Conservation (phyloP, 2,329 filamentous ascomycete genomes). For the Stagonosporopsis rhizophila region DNA sequence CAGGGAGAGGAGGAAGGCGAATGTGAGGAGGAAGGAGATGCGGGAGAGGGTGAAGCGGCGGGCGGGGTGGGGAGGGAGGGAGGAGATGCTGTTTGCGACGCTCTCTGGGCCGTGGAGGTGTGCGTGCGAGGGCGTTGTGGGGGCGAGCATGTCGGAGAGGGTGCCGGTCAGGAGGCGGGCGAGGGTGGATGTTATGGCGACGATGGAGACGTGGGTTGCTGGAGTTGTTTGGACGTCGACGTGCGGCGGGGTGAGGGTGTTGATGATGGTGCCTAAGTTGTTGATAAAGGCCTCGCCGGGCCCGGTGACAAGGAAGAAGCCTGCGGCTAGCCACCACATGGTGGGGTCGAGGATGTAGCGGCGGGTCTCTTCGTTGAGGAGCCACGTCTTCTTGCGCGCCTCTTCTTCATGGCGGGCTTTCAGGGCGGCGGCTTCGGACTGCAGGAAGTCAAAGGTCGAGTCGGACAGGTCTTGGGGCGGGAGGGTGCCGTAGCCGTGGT, state of each 20-base stretch:
- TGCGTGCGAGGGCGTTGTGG: constrained; percentile 59
- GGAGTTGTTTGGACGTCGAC: constrained; percentile 67
- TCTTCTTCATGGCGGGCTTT: constrained; percentile 60
- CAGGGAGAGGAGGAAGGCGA: constrained; percentile 72
- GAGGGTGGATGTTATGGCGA: constrained; percentile 89
- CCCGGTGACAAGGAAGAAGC: constrained; percentile 91
- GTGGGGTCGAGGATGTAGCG: constrained; percentile 85
- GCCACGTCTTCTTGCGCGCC: constrained; percentile 81
- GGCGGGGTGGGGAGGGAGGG: constrained; percentile 30
- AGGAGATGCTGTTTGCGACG: constrained; percentile 51
- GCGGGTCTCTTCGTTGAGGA: constrained; percentile 89
- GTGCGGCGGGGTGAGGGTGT: constrained; percentile 75
- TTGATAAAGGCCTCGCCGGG: constrained; percentile 99
- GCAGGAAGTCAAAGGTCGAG: constrained; percentile 56
- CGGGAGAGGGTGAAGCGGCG: constrained; percentile 72
- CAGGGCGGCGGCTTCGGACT: constrained; percentile 55
- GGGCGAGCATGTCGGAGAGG: constrained; percentile 86
- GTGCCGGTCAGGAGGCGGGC: constrained; percentile 89
- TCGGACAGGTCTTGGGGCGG: constrained; percentile 56
- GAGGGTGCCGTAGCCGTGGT: constrained; percentile 69
- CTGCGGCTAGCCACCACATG: constrained; percentile 93
- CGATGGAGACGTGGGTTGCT: constrained; percentile 90
- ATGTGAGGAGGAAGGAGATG: constrained; percentile 78
- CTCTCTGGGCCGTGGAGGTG: constrained; percentile 59
- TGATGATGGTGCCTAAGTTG: constrained; percentile 92